phyloP scores from a whole-genome alignment of 1,284 basidiomycete species.

The Gomphus sp. region DNA sequence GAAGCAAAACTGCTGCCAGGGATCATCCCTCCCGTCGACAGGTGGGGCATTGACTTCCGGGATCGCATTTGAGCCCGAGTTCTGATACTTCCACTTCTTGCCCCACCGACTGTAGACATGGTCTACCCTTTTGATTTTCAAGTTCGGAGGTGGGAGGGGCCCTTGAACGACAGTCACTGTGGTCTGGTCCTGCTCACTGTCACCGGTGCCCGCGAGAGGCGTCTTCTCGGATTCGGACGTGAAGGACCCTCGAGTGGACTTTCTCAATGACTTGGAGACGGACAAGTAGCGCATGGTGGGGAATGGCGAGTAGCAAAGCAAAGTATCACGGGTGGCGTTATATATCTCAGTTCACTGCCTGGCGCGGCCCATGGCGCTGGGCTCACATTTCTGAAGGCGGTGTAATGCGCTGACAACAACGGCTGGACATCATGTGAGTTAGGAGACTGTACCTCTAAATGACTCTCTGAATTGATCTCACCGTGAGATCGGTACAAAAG shows the following conservation, averaged over 20 bases:
- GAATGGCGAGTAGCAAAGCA: not conserved
- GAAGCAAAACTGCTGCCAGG: constrained; percentile 46
- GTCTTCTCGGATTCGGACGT: not conserved
- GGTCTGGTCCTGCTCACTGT: not conserved
- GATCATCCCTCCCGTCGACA: constrained; percentile 27
- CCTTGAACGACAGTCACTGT: constrained; percentile 19
- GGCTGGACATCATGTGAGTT: too few species aligned
- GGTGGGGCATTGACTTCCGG: constrained; percentile 32
- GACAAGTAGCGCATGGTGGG: not conserved
- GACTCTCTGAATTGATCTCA: too few species aligned
- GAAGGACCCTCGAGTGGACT: not conserved
- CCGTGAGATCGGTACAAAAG: too few species aligned
- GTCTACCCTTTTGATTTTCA: constrained; percentile 50
- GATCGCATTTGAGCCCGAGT: constrained; percentile 38
- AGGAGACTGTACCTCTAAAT: too few species aligned
- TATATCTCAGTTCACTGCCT: not conserved
- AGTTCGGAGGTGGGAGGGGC: constrained; percentile 29
- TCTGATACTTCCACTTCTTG: constrained; percentile 47
- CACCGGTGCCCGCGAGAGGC: not conserved
- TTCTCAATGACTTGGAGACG: not conserved
- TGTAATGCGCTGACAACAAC: not conserved
- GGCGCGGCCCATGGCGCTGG: too few species aligned
- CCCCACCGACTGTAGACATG: constrained; percentile 47
- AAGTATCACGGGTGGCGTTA: not conserved
- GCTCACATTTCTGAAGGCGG: not conserved